Base-by-base conservation (phyloP, 768 basidiomycete genomes). In the Suillus spraguei region DNA sequence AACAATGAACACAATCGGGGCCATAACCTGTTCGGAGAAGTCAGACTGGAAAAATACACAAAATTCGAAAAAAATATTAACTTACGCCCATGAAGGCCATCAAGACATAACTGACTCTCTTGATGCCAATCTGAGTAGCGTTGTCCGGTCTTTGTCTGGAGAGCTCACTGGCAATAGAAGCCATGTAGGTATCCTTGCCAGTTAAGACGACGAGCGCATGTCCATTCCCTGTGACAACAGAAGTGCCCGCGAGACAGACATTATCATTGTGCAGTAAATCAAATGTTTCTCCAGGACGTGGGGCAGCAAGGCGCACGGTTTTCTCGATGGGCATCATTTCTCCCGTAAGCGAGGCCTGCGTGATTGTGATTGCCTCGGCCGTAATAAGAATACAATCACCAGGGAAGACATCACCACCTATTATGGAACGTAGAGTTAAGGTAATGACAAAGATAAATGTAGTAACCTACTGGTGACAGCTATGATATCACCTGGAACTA, bases 311-410 rank as follows among this genome's bases (percentile, higher is more conserved):
- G 22, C 74, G 69, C 20, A 66, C 46, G 33, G 38, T 44, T 62
- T 77, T 77, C 47, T 77, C 76, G 33, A 78, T 53, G n/a, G 76
- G 76, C 52, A 77, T 33, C 54, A 77, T 65, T 68, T 77, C 76
- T 46, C 76, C 76, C 16, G 76, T 77, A 62, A 77, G 73, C 5
- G 76, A 77, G 3, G 77, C 77, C 55, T 77, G 76, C 6, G 76
- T 66, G 35, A 77, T n/a, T 13, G 76, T 64, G 60, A 77, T 47
- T n/a, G 76, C 68, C 60, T 76, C 73, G 5, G 77, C 72, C 50
- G 67, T 73, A 33, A 76, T 66, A n/a, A 78, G 9, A 36, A 78
- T 20, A 39, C 73, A 77, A 35, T 77, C 76, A 24, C 77, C 76
- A 22, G 76, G 76, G 53, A 77, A 76, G 62, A 77, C 77, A 50